A percentile compares a stretch with the other conserved stretches of the same genome.
These are phyloP conservation scores for Aspergillus mulundensis DNA, from an alignment of 495 filamentous ascomycete genomes.

Conservation along the genomic window DNA sequence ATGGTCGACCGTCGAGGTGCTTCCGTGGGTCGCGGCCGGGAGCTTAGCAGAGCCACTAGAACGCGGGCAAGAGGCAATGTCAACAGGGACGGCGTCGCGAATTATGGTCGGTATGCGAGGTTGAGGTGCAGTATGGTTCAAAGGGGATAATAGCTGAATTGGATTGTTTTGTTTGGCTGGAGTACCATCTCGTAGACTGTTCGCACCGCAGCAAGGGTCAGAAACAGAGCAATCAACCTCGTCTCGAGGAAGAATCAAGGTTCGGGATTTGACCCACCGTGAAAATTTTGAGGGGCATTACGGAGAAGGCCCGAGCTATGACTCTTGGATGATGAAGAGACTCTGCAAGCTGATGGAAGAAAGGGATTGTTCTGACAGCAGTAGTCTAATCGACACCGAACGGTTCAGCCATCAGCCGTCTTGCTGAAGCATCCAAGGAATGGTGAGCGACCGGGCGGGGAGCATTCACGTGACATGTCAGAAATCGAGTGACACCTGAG, in stretches of 20 bases:
- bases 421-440: background rate
- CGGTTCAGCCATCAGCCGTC: background rate
- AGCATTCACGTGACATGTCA: background rate
- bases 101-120: too few species aligned
- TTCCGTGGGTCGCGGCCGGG: constrained; percentile 10
- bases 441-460: background rate
- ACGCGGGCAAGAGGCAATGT: background rate
- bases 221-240: background rate
- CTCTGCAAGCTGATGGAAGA: background rate
- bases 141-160: too few species aligned
- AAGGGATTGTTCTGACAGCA: too few species aligned
- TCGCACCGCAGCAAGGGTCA: background rate
- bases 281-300: constrained; percentile 6
- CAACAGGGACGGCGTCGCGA: background rate
- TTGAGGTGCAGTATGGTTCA: too few species aligned
- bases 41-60: constrained; percentile 8
- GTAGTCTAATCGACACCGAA: too few species aligned
- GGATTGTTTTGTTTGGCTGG: too few species aligned
- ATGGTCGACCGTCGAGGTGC: background rate
- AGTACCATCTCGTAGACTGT: background rate
- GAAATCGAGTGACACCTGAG: background rate
- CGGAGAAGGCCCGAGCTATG: background rate
- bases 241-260: background rate
- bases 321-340: too few species aligned
- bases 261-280: background rate